A percentile compares a stretch with the other conserved stretches of the same genome.
Evolutionary conservation across 495 filamentous ascomycete species (phyloP).

Genomic region (Umbilicaria muhlenbergii): DNA sequence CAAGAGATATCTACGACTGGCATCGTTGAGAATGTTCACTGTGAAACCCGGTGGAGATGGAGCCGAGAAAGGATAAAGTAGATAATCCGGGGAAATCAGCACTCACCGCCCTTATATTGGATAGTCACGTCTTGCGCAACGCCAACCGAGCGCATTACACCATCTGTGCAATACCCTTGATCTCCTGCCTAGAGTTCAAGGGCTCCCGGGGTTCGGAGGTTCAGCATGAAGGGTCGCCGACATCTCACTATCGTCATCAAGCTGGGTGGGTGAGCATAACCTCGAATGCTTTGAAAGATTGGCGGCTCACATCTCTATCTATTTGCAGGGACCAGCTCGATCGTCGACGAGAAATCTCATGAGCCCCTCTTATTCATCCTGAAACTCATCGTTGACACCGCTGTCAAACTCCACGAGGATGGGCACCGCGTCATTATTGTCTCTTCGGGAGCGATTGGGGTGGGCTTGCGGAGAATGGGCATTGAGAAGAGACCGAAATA

Average conservation of each 20-base stretch:
- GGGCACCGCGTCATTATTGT: conserved; percentile 91
- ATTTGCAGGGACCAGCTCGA: conserved; percentile 76
- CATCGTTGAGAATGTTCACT: too few relatives aligned
- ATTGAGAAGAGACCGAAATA: conserved; percentile 79
- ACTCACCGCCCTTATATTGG: too few relatives aligned
- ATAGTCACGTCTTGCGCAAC: not conserved
- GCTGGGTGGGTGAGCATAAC: conserved; percentile 63
- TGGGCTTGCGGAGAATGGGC: conserved; percentile 80
- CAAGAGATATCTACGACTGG: too few relatives aligned
- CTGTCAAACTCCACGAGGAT: conserved; percentile 67
- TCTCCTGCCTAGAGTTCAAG: not conserved
- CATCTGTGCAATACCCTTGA: too few relatives aligned
- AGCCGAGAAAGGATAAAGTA: too few relatives aligned
- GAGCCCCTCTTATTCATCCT: conserved; percentile 87
- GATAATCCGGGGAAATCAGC: too few relatives aligned
- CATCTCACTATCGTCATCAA: conserved; percentile 78
- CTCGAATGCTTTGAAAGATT: not conserved
- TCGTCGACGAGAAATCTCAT: conserved; percentile 94
- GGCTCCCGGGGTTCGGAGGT: conserved; percentile 1
- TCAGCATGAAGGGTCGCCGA: conserved; percentile 25
- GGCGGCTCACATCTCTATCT: conserved; percentile 1
- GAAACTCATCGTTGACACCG: conserved; percentile 83
- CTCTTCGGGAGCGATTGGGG: conserved; percentile 90
- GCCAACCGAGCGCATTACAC: not conserved
- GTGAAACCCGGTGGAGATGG: too few relatives aligned